Conservation (phyloP, 805 yeast genomes). For the Saitoella complicata region DNA sequence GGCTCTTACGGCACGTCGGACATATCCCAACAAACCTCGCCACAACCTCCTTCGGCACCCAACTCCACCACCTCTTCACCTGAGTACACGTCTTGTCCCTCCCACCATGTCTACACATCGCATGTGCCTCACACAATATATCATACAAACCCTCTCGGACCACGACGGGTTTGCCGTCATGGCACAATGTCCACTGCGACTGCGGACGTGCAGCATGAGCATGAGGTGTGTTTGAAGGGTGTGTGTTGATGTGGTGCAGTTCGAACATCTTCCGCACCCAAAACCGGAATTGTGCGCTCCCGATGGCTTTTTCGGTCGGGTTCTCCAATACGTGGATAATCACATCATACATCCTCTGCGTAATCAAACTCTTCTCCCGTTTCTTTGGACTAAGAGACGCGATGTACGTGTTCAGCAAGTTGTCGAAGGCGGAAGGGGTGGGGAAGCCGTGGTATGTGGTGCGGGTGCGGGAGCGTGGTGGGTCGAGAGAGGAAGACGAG, state of each 20-base stretch:
- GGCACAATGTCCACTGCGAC: too few relatives aligned
- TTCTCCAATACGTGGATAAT: slow-evolving; percentile 5
- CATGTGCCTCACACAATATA: slow-evolving; percentile 8
- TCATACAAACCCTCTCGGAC: slow-evolving; percentile 10
- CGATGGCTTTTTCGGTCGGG: background rate
- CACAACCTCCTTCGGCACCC: slow-evolving; percentile 12
- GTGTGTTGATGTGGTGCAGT: slow-evolving; percentile 3
- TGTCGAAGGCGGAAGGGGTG: slow-evolving; percentile 6
- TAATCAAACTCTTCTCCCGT: slow-evolving; percentile 9
- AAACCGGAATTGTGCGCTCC: slow-evolving; percentile 10
- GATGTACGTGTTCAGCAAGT: slow-evolving; percentile 9
- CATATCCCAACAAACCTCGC: slow-evolving; percentile 12
- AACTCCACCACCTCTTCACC: slow-evolving; percentile 7
- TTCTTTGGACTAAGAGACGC: slow-evolving; percentile 10
- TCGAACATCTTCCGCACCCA: slow-evolving; percentile 10
- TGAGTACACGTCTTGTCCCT: slow-evolving; percentile 11
- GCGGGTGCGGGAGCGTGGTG: slow-evolving; percentile 6
- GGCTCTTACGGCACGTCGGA: slow-evolving; percentile 6
- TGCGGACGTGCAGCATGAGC: slow-evolving; percentile 4
- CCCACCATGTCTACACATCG: slow-evolving; percentile 9
- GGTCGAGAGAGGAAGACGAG: slow-evolving; percentile 4
- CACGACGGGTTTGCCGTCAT: slow-evolving; percentile 10
- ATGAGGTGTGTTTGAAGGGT: background rate
- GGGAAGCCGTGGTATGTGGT: slow-evolving; percentile 12
- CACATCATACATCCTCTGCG: slow-evolving; percentile 9